phyloP scores from a whole-genome alignment of 768 basidiomycete species.

The Boletus vermiculosoides region DNA sequence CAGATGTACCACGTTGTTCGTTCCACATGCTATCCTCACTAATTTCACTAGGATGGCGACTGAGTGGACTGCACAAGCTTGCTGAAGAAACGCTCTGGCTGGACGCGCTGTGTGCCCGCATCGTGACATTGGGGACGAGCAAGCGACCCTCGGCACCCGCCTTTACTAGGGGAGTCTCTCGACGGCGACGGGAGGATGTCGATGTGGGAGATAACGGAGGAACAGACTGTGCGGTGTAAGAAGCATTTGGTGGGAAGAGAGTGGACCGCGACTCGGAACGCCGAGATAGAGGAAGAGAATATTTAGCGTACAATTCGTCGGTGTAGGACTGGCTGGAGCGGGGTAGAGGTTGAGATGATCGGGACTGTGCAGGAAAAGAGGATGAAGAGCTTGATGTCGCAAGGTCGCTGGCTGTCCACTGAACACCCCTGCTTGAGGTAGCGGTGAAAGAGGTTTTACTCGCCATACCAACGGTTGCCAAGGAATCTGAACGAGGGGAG shows the following conservation, averaged over 20 bases:
- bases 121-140: slow-evolving; percentile 48
- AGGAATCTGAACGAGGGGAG: slow-evolving; percentile 39
- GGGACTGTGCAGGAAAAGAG: slow-evolving; percentile 26
- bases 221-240: slow-evolving; percentile 37
- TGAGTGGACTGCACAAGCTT: slow-evolving; percentile 38
- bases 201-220: slow-evolving; percentile 37
- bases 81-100: slow-evolving; percentile 30
- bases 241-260: slow-evolving; percentile 33
- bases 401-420: slow-evolving; percentile 43
- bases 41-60: slow-evolving; percentile 40
- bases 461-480: slow-evolving; percentile 29
- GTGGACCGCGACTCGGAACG: slow-evolving; percentile 51
- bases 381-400: slow-evolving; percentile 20
- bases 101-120: slow-evolving; percentile 34
- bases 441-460: slow-evolving; percentile 46
- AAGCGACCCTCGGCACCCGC: slow-evolving; percentile 64
- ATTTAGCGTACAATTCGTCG: slow-evolving; percentile 54
- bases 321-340: slow-evolving; percentile 34
- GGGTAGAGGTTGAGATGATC: slow-evolving; percentile 23
- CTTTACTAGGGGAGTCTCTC: slow-evolving; percentile 56
- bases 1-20: slow-evolving; percentile 23
- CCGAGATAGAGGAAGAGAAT: slow-evolving; percentile 54
- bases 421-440: slow-evolving; percentile 50
- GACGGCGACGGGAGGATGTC: slow-evolving; percentile 36
- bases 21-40: slow-evolving; percentile 36